phyloP scores from a whole-genome alignment of 805 yeast genomes.

The Metschnikowia kofuensis region DNA sequence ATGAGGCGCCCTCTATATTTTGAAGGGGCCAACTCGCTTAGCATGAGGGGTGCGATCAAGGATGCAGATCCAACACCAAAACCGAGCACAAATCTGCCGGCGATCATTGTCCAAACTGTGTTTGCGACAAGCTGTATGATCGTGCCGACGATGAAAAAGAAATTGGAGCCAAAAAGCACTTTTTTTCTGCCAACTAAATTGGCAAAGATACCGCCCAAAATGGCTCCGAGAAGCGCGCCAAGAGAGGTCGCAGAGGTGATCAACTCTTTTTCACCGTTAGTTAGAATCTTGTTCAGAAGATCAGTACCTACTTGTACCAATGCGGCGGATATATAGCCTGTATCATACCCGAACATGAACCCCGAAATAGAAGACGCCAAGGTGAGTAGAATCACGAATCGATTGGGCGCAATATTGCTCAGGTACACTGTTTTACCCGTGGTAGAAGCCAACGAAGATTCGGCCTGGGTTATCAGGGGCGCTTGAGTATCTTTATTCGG shows the following conservation, averaged over 20 bases:
- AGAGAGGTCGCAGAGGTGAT: conserved; percentile 93
- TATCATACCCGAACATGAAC: conserved; percentile 95
- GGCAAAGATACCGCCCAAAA: conserved; percentile 77
- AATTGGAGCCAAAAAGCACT: conserved; percentile 77
- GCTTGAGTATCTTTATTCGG: conserved; percentile 3
- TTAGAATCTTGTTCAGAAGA: conserved; percentile 47
- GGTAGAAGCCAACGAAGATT: conserved; percentile 8
- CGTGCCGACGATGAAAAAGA: conserved; percentile 82
- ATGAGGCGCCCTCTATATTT: conserved; percentile 89
- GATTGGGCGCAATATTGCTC: conserved; percentile 28
- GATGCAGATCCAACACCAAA: conserved; percentile 97
- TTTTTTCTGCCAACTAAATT: conserved; percentile 84
- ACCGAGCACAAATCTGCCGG: conserved; percentile 90
- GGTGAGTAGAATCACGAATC: conserved; percentile 65
- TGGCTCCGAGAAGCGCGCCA: conserved; percentile 83
- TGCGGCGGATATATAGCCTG: conserved; percentile 95
- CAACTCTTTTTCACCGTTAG: conserved; percentile 80
- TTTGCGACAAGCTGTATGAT: conserved; percentile 78
- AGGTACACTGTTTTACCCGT: conserved; percentile 5
- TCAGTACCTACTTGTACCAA: conserved; percentile 82
- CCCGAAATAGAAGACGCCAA: conserved; percentile 87
- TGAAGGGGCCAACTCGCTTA: conserved; percentile 89
- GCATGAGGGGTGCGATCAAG: conserved; percentile 88
- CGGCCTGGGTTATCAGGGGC: conserved; percentile 8
- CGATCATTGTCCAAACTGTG: conserved; percentile 86